A percentile compares a stretch with the other conserved stretches of the same genome.
Conservation (phyloP, 208 protist species). For the Lotmaria passim region DNA sequence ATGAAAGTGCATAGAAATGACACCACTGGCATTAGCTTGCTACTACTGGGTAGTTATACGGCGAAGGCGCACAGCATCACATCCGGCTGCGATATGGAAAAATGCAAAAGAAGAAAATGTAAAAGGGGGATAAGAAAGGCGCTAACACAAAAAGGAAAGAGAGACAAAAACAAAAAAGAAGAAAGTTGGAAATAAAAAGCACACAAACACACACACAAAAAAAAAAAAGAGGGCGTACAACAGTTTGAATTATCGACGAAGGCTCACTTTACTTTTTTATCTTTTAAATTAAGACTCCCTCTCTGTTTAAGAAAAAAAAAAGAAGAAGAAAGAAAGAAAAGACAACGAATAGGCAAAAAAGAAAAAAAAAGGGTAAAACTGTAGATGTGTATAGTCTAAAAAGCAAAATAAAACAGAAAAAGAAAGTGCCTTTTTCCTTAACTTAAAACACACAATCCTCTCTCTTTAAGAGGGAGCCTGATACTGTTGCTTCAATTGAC, state of each 20-base stretch:
- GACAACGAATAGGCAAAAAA: conserved; percentile 2
- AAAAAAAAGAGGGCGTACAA: neutral
- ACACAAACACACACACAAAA: conserved; percentile 7
- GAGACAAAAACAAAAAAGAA: neutral
- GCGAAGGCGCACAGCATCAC: too few relatives aligned
- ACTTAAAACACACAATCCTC: neutral
- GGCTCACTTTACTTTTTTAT: too few relatives aligned
- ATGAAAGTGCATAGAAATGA: too few relatives aligned
- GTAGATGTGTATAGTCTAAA: conserved; percentile 16
- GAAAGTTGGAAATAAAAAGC: neutral
- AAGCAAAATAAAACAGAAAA: conserved; percentile 16
- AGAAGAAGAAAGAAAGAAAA: conserved; percentile 16
- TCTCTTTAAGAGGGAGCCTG: too few relatives aligned
- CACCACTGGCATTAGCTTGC: too few relatives aligned
- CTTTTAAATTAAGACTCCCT: too few relatives aligned
- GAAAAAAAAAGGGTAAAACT: conserved; percentile 13
- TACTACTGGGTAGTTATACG: too few relatives aligned
- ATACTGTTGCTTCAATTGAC: too few relatives aligned
- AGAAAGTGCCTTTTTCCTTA: conserved; percentile 4
- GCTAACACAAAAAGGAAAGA: neutral
- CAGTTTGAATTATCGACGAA: conserved; percentile 7
- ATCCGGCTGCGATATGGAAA: neutral
- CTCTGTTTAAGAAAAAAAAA: conserved; percentile 11
- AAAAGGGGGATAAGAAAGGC: neutral
- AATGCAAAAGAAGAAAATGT: conserved; percentile 12